Conservation (phyloP, 208 protist species). For the Crithidia expoeki region DNA sequence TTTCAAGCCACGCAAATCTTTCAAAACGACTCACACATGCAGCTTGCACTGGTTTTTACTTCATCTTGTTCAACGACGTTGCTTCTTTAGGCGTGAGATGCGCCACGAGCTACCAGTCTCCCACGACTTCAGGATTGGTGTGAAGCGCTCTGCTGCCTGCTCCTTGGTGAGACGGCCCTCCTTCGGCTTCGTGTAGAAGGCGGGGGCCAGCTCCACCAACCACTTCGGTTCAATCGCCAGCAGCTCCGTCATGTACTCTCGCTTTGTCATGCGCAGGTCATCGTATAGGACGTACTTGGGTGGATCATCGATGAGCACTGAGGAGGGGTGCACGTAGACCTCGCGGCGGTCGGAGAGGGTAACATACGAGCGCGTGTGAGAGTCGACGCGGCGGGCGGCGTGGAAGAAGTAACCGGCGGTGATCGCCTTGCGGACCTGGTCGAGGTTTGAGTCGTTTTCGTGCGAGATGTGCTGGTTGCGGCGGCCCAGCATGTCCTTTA, state of each 20-base stretch:
- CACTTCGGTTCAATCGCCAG: slow-evolving; percentile 94
- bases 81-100: slow-evolving; percentile 73
- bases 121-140: slow-evolving; percentile 84
- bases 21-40: too few relatives aligned
- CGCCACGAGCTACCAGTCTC: slow-evolving; percentile 91
- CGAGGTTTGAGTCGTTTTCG: slow-evolving; percentile 90
- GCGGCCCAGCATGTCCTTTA: slow-evolving; percentile 94
- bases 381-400: slow-evolving; percentile 92
- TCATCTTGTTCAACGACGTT: too few relatives aligned
- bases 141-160: slow-evolving; percentile 84
- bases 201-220: slow-evolving; percentile 95
- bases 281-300: slow-evolving; percentile 98
- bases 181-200: slow-evolving; percentile 87
- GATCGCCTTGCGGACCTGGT: slow-evolving; percentile 95
- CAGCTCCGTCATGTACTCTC: slow-evolving; percentile 98
- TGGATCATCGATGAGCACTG: slow-evolving; percentile 79
- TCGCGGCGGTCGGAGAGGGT: slow-evolving; percentile 88
- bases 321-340: slow-evolving; percentile 89
- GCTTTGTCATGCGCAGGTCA: slow-evolving; percentile 95
- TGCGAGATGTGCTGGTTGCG: slow-evolving; percentile 95
- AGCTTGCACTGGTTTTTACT: too few relatives aligned
- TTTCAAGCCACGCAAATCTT: too few relatives aligned
- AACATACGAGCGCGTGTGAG: slow-evolving; percentile 78
- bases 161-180: slow-evolving; percentile 75
- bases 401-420: slow-evolving; percentile 98